Conservation (phyloP, 2,329 filamentous ascomycete species). For the Hymenoscyphus linearis region DNA sequence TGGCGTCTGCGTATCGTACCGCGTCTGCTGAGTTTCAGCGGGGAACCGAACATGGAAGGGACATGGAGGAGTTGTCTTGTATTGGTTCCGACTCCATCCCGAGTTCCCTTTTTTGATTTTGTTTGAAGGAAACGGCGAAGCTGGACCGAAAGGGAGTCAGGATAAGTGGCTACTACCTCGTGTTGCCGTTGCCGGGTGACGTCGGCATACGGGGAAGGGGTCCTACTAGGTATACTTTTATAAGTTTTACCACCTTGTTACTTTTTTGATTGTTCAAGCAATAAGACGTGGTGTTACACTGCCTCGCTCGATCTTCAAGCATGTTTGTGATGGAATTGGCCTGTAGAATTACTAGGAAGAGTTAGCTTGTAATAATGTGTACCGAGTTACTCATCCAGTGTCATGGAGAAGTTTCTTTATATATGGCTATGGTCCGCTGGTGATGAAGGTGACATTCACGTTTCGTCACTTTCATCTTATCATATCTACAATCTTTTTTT, state of each 20-base stretch:
- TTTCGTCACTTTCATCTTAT: too few relatives aligned
- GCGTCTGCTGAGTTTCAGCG: constrained; percentile 2
- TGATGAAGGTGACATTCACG: too few relatives aligned
- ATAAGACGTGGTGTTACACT: constrained; percentile 7
- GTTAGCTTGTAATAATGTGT: background rate
- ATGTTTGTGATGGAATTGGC: constrained; percentile 6
- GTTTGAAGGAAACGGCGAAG: constrained; percentile 1
- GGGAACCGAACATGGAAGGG: constrained; percentile 1
- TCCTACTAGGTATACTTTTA: constrained; percentile 1
- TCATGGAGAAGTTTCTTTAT: background rate
- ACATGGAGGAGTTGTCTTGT: background rate
- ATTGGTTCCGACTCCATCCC: background rate
- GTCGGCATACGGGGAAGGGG: background rate
- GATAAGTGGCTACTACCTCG: background rate
- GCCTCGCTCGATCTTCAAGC: constrained; percentile 1
- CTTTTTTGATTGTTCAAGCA: constrained; percentile 3
- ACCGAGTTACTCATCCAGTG: background rate
- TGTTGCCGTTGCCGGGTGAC: background rate
- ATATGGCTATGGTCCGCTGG: too few relatives aligned
- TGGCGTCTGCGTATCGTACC: background rate
- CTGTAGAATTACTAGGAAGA: constrained; percentile 6
- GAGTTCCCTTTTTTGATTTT: too few relatives aligned
- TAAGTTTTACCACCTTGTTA: constrained; percentile 2
- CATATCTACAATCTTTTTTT: background rate
- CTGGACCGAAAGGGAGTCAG: background rate